Conservation (phyloP, 345 rosid genomes). For the Toxicodendron radicans region DNA sequence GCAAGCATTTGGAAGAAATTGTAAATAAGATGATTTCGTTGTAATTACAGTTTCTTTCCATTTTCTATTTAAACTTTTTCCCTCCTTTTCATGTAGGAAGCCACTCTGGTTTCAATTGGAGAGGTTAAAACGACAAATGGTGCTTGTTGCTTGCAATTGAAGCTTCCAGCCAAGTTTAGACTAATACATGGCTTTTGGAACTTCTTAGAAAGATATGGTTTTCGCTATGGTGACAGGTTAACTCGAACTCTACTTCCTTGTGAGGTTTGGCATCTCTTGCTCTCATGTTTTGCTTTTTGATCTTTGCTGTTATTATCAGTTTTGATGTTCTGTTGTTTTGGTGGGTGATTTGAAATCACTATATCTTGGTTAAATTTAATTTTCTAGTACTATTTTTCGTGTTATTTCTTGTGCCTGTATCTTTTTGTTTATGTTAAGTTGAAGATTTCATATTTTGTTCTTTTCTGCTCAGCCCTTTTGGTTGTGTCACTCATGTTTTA, state of each 20-base stretch:
- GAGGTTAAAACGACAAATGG: constrained; percentile 62
- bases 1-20: constrained; percentile 1
- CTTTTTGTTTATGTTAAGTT: constrained; percentile 1
- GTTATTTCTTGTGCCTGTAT: background rate
- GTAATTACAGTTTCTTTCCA: background rate
- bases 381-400: background rate
- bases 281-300: constrained; percentile 12
- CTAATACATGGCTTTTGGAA: constrained; percentile 55
- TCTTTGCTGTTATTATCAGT: background rate
- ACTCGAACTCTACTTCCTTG: constrained; percentile 73
- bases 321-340: constrained; percentile 10
- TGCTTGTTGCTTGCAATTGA: constrained; percentile 62
- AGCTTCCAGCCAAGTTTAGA: constrained; percentile 55
- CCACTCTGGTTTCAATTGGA: constrained; percentile 59
- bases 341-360: background rate
- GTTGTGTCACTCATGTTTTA: background rate
- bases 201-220: constrained; percentile 88
- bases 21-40: background rate
- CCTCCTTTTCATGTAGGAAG: constrained; percentile 41
- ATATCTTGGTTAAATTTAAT: background rate
- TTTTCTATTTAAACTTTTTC: constrained; percentile 2
- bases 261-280: constrained; percentile 63
- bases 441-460: background rate
- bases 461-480: background rate
- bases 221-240: constrained; percentile 57